phyloP scores from a whole-genome alignment of 257 asterid genomes.

The Fraxinus anomala region DNA sequence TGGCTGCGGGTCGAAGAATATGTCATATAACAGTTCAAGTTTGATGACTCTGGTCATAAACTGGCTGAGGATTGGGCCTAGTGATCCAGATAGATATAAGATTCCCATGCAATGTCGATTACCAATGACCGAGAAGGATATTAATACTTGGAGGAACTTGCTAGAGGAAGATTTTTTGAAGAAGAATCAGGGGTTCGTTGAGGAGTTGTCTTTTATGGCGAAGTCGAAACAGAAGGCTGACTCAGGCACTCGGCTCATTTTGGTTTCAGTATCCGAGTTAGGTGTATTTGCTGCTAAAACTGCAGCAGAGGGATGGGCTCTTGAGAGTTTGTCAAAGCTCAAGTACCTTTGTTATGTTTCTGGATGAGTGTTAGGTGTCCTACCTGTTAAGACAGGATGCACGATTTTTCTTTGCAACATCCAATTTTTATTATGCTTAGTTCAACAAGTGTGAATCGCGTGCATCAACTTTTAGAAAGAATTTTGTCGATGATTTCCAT shows the following conservation, averaged over 20 bases:
- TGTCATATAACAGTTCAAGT: conserved; percentile 85
- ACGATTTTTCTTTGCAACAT: neutral
- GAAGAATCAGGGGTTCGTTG: conserved; percentile 91
- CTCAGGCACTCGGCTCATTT: conserved; percentile 85
- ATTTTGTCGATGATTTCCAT: no score
- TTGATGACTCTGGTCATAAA: conserved; percentile 80
- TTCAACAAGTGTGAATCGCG: no score
- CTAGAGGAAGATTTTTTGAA: conserved; percentile 93
- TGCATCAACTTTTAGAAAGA: no score
- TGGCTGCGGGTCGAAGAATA: conserved; percentile 89
- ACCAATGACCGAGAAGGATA: conserved; percentile 90
- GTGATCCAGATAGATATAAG: conserved; percentile 75
- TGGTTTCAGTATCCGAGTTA: conserved; percentile 88
- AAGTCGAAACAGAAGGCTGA: conserved; percentile 91
- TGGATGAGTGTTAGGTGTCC: neutral
- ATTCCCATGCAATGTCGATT: conserved; percentile 82
- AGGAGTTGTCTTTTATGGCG: conserved; percentile 84
- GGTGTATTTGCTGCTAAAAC: conserved; percentile 82
- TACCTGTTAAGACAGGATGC: neutral
- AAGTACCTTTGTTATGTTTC: no score
- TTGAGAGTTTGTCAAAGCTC: conserved; percentile 24
- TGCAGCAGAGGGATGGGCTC: conserved; percentile 89
- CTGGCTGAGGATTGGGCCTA: conserved; percentile 83
- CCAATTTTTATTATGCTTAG: no score
- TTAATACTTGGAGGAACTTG: conserved; percentile 82